Evolutionary conservation across 768 basidiomycete species (phyloP).

Genomic region (Lentinus tigrinus): DNA sequence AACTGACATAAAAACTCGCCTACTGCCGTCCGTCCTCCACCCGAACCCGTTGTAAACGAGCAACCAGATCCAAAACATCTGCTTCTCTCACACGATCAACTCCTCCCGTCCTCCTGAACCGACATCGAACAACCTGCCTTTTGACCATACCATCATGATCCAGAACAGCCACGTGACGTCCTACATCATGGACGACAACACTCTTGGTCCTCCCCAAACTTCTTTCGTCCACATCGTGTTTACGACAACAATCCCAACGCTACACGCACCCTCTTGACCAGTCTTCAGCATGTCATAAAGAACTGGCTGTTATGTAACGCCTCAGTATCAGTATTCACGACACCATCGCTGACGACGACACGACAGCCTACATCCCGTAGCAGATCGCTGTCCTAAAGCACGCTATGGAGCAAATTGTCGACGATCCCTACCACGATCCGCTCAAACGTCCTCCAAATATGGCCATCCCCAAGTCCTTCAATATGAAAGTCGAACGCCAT

Average conservation of each 20-base stretch:
- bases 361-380: slow-evolving; percentile 83
- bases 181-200: slow-evolving; percentile 97
- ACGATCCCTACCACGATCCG: slow-evolving; percentile 80
- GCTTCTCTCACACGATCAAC: slow-evolving; percentile 94
- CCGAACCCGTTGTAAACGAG: slow-evolving; percentile 98
- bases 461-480: slow-evolving; percentile 99
- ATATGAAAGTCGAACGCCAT: slow-evolving; percentile 86
- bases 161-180: slow-evolving; percentile 96
- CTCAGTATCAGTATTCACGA: slow-evolving; percentile 99
- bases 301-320: slow-evolving; percentile 98
- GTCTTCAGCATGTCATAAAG: slow-evolving; percentile 93
- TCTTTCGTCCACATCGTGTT: slow-evolving; percentile 96
- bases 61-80: slow-evolving; percentile 91
- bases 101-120: slow-evolving; percentile 79
- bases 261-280: slow-evolving; percentile 87
- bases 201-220: slow-evolving; percentile 93
- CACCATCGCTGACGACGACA: slow-evolving; percentile 88
- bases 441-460: slow-evolving; percentile 93
- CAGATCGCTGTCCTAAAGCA: slow-evolving; percentile 81
- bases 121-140: slow-evolving; percentile 74
- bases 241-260: slow-evolving; percentile 94
- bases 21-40: slow-evolving; percentile 90
- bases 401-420: slow-evolving; percentile 76
- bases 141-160: slow-evolving; percentile 93
- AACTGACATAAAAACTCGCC: slow-evolving; percentile 96